Evolutionary conservation across 306 rosid species (phyloP).

Genomic region (Sphenostylis stenocarpa): DNA sequence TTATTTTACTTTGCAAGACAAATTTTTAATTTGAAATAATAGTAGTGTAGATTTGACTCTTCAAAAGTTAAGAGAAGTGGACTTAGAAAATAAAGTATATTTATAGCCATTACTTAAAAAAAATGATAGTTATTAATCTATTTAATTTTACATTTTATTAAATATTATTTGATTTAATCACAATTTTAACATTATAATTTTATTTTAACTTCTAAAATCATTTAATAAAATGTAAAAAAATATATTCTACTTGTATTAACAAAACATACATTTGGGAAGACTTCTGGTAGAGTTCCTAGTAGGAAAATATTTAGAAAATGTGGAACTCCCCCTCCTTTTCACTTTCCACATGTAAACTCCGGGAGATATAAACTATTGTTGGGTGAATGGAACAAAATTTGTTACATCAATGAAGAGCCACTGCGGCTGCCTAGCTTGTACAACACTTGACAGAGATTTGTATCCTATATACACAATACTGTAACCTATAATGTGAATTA

Average conservation of each 20-base stretch:
- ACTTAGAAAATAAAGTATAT: no score
- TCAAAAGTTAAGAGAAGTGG: no score
- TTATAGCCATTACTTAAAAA: no score
- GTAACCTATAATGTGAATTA: conserved; percentile 43
- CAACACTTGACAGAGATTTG: conserved; percentile 36
- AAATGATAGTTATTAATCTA: no score
- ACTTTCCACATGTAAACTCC: not conserved
- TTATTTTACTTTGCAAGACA: not conserved
- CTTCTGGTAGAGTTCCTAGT: not conserved
- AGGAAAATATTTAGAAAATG: not conserved
- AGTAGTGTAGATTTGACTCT: no score
- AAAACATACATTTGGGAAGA: no score
- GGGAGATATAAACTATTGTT: not conserved
- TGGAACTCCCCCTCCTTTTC: not conserved
- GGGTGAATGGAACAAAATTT: conserved; percentile 48
- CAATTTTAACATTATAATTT: no score
- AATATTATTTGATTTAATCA: no score
- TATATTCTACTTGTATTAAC: no score
- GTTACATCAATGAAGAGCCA: conserved; percentile 22
- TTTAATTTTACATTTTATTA: no score
- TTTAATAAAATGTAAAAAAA: no score
- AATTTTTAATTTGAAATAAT: not conserved
- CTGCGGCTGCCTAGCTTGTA: conserved; percentile 33
- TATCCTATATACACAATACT: conserved; percentile 56
- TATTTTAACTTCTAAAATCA: no score